These are phyloP conservation scores for Pseudomicrostroma phylloplanum DNA, from an alignment of 1,284 basidiomycete genomes.

Conservation along the genomic window DNA sequence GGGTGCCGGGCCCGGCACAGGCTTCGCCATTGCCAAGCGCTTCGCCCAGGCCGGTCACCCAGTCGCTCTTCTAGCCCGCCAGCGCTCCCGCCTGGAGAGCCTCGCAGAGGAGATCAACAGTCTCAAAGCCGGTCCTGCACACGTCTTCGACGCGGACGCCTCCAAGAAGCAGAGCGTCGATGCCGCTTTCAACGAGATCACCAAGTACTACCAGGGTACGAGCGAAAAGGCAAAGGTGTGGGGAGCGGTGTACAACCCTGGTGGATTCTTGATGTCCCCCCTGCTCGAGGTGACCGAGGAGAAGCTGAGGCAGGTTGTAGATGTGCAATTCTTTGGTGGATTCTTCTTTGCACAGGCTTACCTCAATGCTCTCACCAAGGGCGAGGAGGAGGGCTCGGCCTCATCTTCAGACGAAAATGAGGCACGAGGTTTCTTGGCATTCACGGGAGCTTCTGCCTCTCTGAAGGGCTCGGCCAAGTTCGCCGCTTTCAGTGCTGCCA, in stretches of 20 bases:
- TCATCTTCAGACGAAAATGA: not conserved
- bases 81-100: slow-evolving; percentile 4
- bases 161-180: slow-evolving; percentile 5
- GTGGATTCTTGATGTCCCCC: not conserved
- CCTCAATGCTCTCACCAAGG: slow-evolving; percentile 5
- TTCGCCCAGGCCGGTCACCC: slow-evolving; percentile 12
- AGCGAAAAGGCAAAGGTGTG: slow-evolving; percentile 12
- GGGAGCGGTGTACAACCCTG: slow-evolving; percentile 10
- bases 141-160: slow-evolving; percentile 10
- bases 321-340: slow-evolving; percentile 8
- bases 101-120: slow-evolving; percentile 6
- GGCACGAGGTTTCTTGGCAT: slow-evolving; percentile 7
- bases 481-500: slow-evolving; percentile 13
- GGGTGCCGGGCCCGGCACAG: slow-evolving; percentile 6
- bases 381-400: not conserved
- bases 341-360: slow-evolving; percentile 14
- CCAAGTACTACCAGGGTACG: not conserved
- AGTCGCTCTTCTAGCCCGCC: slow-evolving; percentile 10
- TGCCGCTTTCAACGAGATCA: not conserved
- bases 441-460: slow-evolving; percentile 13
- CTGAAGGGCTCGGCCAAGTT: slow-evolving; percentile 11
- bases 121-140: not conserved
- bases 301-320: not conserved
- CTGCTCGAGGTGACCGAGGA: slow-evolving; percentile 10
- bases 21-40: slow-evolving; percentile 10